Base-by-base conservation (phyloP, 106 monocot species). In the Hemerocallis citrina region DNA sequence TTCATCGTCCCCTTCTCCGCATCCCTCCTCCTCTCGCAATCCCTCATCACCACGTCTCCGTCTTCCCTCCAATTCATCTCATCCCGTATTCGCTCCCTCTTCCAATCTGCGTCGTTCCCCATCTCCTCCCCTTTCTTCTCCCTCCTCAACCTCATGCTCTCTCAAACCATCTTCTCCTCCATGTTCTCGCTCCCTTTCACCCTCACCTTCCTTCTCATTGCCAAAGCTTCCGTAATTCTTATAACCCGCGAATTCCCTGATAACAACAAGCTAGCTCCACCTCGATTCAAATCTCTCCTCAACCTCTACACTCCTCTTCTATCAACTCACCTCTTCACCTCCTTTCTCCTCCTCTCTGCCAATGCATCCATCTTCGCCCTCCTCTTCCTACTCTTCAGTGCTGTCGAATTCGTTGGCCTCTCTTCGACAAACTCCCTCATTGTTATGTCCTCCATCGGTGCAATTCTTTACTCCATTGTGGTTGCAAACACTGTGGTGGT, bases 61-160 rank as follows among this genome's bases (percentile, higher is more conserved):
- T 28, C 37, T 1, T 0, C 70, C 35, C 67, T 88, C 23, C 54
- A 6, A 6, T 23, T 65, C 34, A 48, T 85, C 58, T 72, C 79
- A 7, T 47, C 57, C 24, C 81, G 87, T 31, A 33, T 91, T 13
- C 49, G 27, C 1, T 70, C 66, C 17, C 69, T 92, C 16, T 85
- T 98, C 61, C 62, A 66, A 0, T 78, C 91, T 1, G 81, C 84
- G 0, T 74, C 77, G 3, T 85, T 88, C 64, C 88, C 91, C 11
- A 34, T 68, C 0, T 45, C 75, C 13, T 75, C 77, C 0, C 55
- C 49, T 13, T 67, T 89, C 68, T 79, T 84, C 55, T 43, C 64
- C 24, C 63, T 81, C 12, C 63, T 92, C 55, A 70, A 65, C 16
- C 30, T 73, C 51, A 91, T 85, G 60, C 70, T 98, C 61, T 76